Conservation (phyloP, 345 rosid species). For the Gossypium ekmanianum region DNA sequence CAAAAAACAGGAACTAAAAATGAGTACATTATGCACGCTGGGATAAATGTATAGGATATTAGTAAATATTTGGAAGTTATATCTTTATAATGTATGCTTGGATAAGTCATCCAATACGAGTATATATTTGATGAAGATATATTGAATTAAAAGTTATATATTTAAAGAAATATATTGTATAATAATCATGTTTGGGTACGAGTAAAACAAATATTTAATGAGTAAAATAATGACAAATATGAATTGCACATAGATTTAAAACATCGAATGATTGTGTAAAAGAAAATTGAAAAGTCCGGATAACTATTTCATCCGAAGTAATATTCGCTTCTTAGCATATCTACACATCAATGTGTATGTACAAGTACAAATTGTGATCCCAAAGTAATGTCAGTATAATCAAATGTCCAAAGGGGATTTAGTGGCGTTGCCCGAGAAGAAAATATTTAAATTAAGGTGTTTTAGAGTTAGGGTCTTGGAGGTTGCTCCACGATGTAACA, state of each 20-base stretch:
- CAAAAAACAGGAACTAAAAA: background rate
- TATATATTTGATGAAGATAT: too few relatives aligned
- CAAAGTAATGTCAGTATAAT: background rate
- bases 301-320: background rate
- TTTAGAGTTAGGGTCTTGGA: conserved; percentile 32
- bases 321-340: background rate
- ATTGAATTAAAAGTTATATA: too few relatives aligned
- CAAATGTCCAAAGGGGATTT: background rate
- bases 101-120: too few relatives aligned
- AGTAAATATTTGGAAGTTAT: too few relatives aligned
- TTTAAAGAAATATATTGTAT: too few relatives aligned
- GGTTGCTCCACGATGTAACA: conserved; percentile 39
- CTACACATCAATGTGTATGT: conserved; percentile 1
- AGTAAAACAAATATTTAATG: too few relatives aligned
- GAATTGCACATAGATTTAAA: too few relatives aligned
- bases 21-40: background rate
- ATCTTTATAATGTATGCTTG: too few relatives aligned
- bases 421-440: background rate
- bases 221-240: too few relatives aligned
- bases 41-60: background rate
- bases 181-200: too few relatives aligned
- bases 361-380: conserved; percentile 5
- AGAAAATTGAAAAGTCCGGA: too few relatives aligned
- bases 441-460: conserved; percentile 12
- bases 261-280: too few relatives aligned